These are phyloP conservation scores for Alternaria sp. DNA, from an alignment of 2,329 filamentous ascomycete genomes.

Conservation along the genomic window DNA sequence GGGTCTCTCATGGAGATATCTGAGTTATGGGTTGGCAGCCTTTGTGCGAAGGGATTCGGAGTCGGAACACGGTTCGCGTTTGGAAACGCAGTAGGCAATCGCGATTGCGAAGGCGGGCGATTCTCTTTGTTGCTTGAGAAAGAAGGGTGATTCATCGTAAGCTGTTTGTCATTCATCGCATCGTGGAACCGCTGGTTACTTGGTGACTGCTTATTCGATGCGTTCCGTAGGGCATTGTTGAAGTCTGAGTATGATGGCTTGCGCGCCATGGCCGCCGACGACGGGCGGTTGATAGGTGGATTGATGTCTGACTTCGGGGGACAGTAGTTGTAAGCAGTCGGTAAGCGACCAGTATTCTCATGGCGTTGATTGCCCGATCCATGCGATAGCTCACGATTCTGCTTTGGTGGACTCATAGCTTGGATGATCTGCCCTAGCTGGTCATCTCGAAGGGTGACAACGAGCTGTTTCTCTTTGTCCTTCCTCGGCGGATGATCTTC, in stretches of 20 bases:
- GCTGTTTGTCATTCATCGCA: background rate
- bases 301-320: constrained; percentile 22
- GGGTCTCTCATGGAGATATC: constrained; percentile 34
- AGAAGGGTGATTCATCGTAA: constrained; percentile 9
- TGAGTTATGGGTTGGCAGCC: constrained; percentile 15
- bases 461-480: constrained; percentile 22
- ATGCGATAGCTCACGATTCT: constrained; percentile 61
- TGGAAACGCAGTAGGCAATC: constrained; percentile 15
- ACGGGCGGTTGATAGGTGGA: constrained; percentile 24
- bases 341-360: constrained; percentile 2
- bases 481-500: constrained; percentile 10
- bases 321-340: constrained; percentile 12
- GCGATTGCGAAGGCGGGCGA: constrained; percentile 10
- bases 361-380: background rate
- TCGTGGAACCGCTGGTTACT: constrained; percentile 5
- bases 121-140: constrained; percentile 29
- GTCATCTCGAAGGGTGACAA: constrained; percentile 35
- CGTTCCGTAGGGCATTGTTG: constrained; percentile 14
- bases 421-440: constrained; percentile 37
- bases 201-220: constrained; percentile 15
- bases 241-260: constrained; percentile 33
- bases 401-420: constrained; percentile 50
- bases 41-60: constrained; percentile 26
- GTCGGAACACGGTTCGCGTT: constrained; percentile 23
- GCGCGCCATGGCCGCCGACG: constrained; percentile 32